These are phyloP conservation scores for Helianthus annuus DNA, from an alignment of 129 eudicot genomes.

Conservation along the genomic window HanXRQr2.0-SUNRISE NC_035437.2:177662058-177662557, in stretches of 20 bases:
- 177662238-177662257: not conserved
- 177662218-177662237: constrained; percentile 87
- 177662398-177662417: not conserved
- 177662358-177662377: not conserved
- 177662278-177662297: too few species aligned
- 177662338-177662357: constrained; percentile 1
- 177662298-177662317: not conserved
- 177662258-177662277: not conserved
- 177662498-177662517: not conserved
- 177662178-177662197: constrained; percentile 91
- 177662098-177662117: not conserved
- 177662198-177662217: constrained; percentile 84
- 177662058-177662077: constrained; percentile 97
- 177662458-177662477: not conserved
- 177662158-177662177: constrained; percentile 92
- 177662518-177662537: not conserved
- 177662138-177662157: constrained; percentile 50
- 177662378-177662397: not conserved
- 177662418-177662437: not conserved
- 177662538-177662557: not conserved
- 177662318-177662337: not conserved
- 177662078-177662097: constrained; percentile 45
- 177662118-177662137: not conserved
- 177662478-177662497: not conserved
- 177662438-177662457: not conserved